Base-by-base conservation (phyloP, 2,329 filamentous ascomycete species). In the Sphaceloma murrayae region DNA sequence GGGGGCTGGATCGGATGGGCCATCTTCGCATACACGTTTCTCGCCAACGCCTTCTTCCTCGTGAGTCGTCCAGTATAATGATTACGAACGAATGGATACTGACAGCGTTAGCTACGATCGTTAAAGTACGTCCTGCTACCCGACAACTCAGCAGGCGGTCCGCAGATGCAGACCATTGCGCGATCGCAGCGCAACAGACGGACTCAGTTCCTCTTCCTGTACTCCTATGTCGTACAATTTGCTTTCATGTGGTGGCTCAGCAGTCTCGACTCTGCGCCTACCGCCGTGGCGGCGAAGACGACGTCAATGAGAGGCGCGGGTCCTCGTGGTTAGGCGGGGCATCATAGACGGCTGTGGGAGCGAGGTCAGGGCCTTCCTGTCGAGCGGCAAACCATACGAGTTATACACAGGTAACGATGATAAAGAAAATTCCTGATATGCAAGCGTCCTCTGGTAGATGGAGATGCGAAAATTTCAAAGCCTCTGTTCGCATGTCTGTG, bases 81-180 rank as follows among this genome's bases (percentile, higher is more conserved):
- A 14, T 17, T 11, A 4, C 16, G 5, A 18, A 48, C 26, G 4
- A 5, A 5, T 16, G 14, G 7, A 7, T 2, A 33, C 40, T 43
- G 11, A 43, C n/a, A 3, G 16, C 14, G 9, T 3, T 49, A 94
- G 86, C 82, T 98, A 61, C 83, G 91, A 48, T 96, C 89, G 11
- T 67, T 98, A 50, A 88, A 94, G 68, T 98, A 98, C 57, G 91
- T 98, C 18, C 74, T 98, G 10, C 75, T 98, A 4, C 91, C 91
- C 0, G 85, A 77, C 48, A 75, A 73, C 45, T 73, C 77, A 22
- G 75, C 76, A 5, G 55, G 53, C 72, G 79, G 49, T 76, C 79
- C 73, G 68, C 73, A 27, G 58, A 77, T 78, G 54, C 77, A 80
- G 53, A 79, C 77, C 2, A 83, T 93, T 49, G 85, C 85, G 19